Conservation (phyloP, 192 early-diverging fungal genomes). For the Glomus cerebriforme region DNA sequence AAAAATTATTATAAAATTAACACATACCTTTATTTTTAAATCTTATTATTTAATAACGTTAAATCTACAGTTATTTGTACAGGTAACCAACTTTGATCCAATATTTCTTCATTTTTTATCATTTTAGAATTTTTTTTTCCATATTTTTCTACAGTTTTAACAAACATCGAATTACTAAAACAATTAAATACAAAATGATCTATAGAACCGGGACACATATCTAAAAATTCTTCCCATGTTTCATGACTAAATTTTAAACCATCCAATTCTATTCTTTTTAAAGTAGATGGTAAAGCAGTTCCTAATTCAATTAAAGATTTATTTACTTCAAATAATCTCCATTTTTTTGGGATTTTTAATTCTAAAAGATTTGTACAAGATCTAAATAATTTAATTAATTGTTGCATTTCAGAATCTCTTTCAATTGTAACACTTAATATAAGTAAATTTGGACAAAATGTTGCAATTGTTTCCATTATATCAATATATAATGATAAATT, state of each 20-base stretch:
- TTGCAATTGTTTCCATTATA: conserved; percentile 12
- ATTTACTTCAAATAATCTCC: neutral
- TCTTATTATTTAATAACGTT: neutral
- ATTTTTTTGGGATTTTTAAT: conserved; percentile 4
- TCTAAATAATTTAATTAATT: conserved; percentile 6
- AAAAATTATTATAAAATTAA: too few species aligned
- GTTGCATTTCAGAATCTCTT: neutral
- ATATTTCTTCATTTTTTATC: neutral
- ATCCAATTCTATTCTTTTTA: neutral
- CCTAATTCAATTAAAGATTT: conserved; percentile 7
- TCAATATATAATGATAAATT: neutral
- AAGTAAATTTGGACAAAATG: neutral
- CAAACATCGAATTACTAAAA: neutral
- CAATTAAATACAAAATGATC: conserved; percentile 10
- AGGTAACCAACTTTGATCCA: neutral
- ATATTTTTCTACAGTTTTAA: neutral
- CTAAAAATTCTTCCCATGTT: neutral
- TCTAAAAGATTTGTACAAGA: neutral
- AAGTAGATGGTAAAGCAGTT: neutral
- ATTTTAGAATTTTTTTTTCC: neutral
- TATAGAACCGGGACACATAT: neutral
- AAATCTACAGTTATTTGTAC: neutral
- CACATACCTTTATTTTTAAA: neutral
- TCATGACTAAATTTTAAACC: neutral
- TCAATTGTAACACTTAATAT: conserved; percentile 4